Base-by-base conservation (phyloP, 352 stramenopile genomes). In the Pythium phragmiticola region DNA sequence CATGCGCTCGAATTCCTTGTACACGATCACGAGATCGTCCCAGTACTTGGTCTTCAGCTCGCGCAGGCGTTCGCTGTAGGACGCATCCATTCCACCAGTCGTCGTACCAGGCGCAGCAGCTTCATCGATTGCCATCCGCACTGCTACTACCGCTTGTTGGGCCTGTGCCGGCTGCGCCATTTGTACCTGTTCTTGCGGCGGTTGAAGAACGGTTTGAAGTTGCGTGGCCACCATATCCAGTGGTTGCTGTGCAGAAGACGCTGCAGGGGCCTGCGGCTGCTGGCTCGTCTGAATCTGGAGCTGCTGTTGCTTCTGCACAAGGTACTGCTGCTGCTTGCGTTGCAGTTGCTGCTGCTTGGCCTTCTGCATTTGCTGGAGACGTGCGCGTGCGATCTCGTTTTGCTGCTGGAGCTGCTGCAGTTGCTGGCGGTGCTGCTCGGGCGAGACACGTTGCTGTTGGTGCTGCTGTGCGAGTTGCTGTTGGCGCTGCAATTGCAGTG, bases 1-100 rank as follows among this genome's bases (percentile, higher is more conserved):
- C 85, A 94, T 91, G 30, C 83, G 77, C 52, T 91, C 83, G 55
- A 94, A 92, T 57, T 94, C 85, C n/a, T 78, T 77, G 57, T 90
- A 91, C 19, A 94, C 85, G 49, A 92, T 82, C 49, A 94, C 77
- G 12, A 94, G 55, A 52, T 92, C 83, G 28, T 94, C 80, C 83
- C 83, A 94, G 50, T 94, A 92, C 61, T 94, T 94, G 21, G 68
- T 64, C 54, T 88, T 89, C 68, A 92, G 78, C 59, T 90, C 78
- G 55, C 84, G 86, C 17, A 91, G 71, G 19, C 82, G 75, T 26
- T 94, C 83, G 28, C 77, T 78, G 64, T 94, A 94, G 16, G 80
- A 80, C 56, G 74, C 64, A n/a, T 66, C 78, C 37, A 61, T 48
- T 6, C 55, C 56, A 47, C 65, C 47, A 43, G 62, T 45, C 12